These are phyloP conservation scores for Globisporangium abappressorium DNA, from an alignment of 352 stramenopile genomes.

Conservation along the genomic window DNA sequence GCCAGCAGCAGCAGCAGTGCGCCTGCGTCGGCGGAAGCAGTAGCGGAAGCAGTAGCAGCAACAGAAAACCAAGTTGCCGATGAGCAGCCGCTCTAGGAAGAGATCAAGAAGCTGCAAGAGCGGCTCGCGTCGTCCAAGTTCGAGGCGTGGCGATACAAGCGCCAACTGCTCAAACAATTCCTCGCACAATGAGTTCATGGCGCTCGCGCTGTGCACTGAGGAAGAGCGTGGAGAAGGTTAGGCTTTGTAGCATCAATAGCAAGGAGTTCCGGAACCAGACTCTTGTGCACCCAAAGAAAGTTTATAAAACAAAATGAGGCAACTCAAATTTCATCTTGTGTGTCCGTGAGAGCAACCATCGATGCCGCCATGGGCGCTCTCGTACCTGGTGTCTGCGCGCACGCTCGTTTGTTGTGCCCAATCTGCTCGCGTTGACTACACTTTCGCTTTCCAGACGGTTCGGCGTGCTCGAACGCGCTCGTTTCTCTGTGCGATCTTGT, in stretches of 20 bases:
- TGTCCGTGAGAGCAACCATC: background rate
- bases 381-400: background rate
- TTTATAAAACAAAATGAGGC: conserved; percentile 5
- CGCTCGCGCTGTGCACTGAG: background rate
- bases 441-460: conserved; percentile 3
- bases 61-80: conserved; percentile 22
- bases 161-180: conserved; percentile 75
- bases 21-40: background rate
- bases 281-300: conserved; percentile 1
- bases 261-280: background rate
- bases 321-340: background rate
- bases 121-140: conserved; percentile 66
- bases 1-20: conserved; percentile 1
- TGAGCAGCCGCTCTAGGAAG: conserved; percentile 40
- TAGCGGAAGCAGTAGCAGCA: background rate
- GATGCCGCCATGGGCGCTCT: background rate
- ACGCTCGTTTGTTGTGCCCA: background rate
- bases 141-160: conserved; percentile 73
- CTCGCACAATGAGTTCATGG: conserved; percentile 24
- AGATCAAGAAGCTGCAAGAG: conserved; percentile 71
- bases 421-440: background rate
- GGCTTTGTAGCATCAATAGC: conserved; percentile 3
- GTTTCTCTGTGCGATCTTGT: background rate
- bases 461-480: background rate
- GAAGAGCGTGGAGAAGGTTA: background rate